Conservation (phyloP, 139 green algal genomes). For the Yamagishiella unicocca region DNA sequence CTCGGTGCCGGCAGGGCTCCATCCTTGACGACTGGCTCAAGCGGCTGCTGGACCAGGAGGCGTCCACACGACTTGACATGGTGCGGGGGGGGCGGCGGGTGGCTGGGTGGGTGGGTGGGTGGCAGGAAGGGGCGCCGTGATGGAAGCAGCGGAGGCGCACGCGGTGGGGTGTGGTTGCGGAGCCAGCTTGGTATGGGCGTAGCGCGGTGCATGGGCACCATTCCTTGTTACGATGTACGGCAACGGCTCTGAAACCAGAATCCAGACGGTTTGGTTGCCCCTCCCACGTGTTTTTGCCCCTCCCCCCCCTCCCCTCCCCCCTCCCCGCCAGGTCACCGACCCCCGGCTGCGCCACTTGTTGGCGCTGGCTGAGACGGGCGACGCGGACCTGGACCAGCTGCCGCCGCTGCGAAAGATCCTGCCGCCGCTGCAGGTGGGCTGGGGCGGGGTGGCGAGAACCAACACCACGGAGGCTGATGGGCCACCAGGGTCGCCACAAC, state of each 20-base stretch:
- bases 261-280: too few relatives aligned
- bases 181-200: not conserved
- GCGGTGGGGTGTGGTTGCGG: not conserved
- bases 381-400: slow-evolving; percentile 12
- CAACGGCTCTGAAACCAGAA: too few relatives aligned
- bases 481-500: too few relatives aligned
- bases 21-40: not conserved
- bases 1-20: slow-evolving; percentile 6
- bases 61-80: not conserved
- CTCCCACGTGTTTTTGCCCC: not conserved
- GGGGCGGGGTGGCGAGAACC: too few relatives aligned
- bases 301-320: not conserved
- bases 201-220: too few relatives aligned
- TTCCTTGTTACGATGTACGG: too few relatives aligned
- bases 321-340: not conserved
- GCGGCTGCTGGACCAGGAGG: slow-evolving; percentile 22
- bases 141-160: too few relatives aligned
- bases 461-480: not conserved
- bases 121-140: not conserved
- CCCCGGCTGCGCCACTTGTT: slow-evolving; percentile 19
- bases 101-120: not conserved
- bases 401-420: not conserved
- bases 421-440: slow-evolving; percentile 16
- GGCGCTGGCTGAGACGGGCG: not conserved
- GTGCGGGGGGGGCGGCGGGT: too few relatives aligned